Evolutionary conservation across 2,329 filamentous ascomycete genomes (phyloP).

Genomic region (Diaporthe caulivora): DNA sequence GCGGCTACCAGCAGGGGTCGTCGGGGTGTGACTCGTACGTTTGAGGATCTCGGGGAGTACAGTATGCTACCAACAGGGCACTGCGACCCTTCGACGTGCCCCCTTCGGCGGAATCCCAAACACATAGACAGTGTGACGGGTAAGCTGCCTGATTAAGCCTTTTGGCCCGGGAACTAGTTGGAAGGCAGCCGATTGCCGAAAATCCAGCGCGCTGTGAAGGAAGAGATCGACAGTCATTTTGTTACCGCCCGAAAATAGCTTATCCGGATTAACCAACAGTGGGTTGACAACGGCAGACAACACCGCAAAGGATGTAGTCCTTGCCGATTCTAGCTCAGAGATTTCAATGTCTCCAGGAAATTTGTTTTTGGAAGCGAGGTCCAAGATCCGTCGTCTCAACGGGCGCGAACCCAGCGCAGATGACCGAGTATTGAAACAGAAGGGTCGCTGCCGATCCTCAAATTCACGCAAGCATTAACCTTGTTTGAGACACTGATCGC

Average conservation of each 20-base stretch:
- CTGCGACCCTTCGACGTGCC: slow-evolving; percentile 31
- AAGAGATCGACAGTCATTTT: slow-evolving; percentile 3
- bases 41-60: slow-evolving; percentile 3
- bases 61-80: slow-evolving; percentile 25
- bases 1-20: slow-evolving; percentile 13
- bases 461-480: slow-evolving; percentile 27
- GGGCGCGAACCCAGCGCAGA: slow-evolving; percentile 4
- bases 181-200: slow-evolving; percentile 39
- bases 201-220: slow-evolving; percentile 19
- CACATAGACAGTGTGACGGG: slow-evolving; percentile 38
- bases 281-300: background rate
- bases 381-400: slow-evolving; percentile 12
- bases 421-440: slow-evolving; percentile 34
- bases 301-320: background rate
- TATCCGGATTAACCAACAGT: too few species aligned
- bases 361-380: background rate
- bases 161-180: slow-evolving; percentile 30
- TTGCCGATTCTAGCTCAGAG: background rate
- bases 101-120: slow-evolving; percentile 37
- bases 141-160: slow-evolving; percentile 36
- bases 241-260: slow-evolving; percentile 18
- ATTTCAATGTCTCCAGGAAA: background rate
- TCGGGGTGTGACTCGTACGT: slow-evolving; percentile 26
- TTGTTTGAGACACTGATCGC: slow-evolving; percentile 27
- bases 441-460: slow-evolving; percentile 30